Percentiles rank a stretch among this genome's conserved stretches.
phyloP scores from a whole-genome alignment of 345 rosid genomes.

The Mangifera indica region DNA sequence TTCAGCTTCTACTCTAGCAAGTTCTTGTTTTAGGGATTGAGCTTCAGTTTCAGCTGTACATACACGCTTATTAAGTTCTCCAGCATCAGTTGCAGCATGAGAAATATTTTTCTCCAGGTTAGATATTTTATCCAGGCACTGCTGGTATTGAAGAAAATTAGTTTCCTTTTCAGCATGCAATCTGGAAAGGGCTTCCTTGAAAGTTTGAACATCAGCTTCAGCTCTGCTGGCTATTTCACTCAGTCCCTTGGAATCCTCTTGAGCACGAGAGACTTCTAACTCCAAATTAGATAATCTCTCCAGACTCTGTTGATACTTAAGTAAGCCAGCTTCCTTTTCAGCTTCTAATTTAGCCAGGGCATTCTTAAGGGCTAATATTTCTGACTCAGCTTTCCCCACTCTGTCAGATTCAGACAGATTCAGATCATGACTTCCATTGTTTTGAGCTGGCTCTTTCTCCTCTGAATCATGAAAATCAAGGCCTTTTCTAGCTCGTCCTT shows the following conservation, averaged over 20 bases:
- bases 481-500: slow-evolving; percentile 72
- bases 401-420: slow-evolving; percentile 63
- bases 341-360: slow-evolving; percentile 80
- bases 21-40: slow-evolving; percentile 52
- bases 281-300: slow-evolving; percentile 71
- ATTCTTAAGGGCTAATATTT: slow-evolving; percentile 66
- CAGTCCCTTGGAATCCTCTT: slow-evolving; percentile 58
- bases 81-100: slow-evolving; percentile 52
- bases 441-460: slow-evolving; percentile 35
- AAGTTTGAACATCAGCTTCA: slow-evolving; percentile 68
- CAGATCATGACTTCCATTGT: slow-evolving; percentile 27
- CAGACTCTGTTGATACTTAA: slow-evolving; percentile 69
- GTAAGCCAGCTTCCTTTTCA: slow-evolving; percentile 78
- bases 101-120: slow-evolving; percentile 52
- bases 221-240: slow-evolving; percentile 69
- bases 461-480: slow-evolving; percentile 65
- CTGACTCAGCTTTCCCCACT: slow-evolving; percentile 65
- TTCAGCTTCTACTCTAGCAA: slow-evolving; percentile 58
- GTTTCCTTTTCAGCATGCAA: slow-evolving; percentile 63
- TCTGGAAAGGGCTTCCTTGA: slow-evolving; percentile 59
- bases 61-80: slow-evolving; percentile 62
- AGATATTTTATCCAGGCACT: slow-evolving; percentile 68
- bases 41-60: slow-evolving; percentile 59
- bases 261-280: slow-evolving; percentile 66
- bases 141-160: slow-evolving; percentile 63